Percentiles rank a stretch among this genome's conserved stretches.
Evolutionary conservation across 495 filamentous ascomycete species (phyloP).

Genomic region (Wilcoxina mikolae): DNA sequence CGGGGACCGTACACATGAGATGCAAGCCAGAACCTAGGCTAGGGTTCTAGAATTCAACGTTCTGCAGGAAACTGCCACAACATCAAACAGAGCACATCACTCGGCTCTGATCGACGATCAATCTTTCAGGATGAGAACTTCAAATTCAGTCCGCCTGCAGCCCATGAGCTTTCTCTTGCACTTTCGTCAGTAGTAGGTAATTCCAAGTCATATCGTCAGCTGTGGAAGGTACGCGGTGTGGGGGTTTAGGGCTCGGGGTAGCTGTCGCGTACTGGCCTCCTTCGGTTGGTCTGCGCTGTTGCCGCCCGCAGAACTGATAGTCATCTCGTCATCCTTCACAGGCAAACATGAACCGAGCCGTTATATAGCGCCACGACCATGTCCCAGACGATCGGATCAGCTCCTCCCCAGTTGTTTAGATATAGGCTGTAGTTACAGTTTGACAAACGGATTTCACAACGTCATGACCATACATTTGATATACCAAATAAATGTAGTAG

Average conservation of each 20-base stretch:
- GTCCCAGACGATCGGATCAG: neutral
- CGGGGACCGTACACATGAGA: neutral
- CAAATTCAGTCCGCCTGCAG: neutral
- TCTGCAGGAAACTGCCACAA: neutral
- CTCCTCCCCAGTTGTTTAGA: neutral
- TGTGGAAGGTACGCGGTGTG: neutral
- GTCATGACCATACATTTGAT: neutral
- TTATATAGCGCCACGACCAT: neutral
- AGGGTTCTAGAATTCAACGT: neutral
- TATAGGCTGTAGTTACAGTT: neutral
- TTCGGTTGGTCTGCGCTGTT: neutral
- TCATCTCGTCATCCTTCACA: neutral
- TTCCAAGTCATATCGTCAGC: neutral
- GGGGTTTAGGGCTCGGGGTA: neutral
- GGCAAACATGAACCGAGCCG: neutral
- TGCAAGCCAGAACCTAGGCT: neutral
- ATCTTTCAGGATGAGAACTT: neutral
- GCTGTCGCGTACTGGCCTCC: neutral
- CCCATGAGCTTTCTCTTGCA: neutral
- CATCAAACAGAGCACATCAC: neutral
- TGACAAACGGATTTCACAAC: neutral
- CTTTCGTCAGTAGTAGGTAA: neutral
- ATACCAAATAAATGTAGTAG: neutral
- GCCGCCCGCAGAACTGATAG: neutral
- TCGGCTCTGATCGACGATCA: neutral